Evolutionary conservation across 768 basidiomycete genomes (phyloP), one percentile per base, ranked within the genome.

Genomic region (Kwoniella sp.): DNA sequence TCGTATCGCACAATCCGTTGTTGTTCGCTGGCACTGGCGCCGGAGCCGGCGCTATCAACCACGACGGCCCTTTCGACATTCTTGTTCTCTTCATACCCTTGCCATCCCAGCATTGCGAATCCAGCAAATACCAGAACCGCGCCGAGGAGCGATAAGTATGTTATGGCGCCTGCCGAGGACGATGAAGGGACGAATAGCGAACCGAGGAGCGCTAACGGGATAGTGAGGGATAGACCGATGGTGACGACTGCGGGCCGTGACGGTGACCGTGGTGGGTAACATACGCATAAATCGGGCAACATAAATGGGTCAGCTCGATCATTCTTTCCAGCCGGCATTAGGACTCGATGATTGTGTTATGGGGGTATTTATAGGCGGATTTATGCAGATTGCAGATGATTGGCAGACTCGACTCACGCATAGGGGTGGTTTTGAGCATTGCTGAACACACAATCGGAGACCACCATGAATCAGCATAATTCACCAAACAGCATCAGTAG

Each of bases 371-470:
- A n/a, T n/a, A n/a, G n/a, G n/a, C n/a, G n/a, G n/a, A n/a, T n/a
- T n/a, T n/a, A n/a, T n/a, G n/a, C n/a, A n/a, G n/a, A n/a, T n/a
- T n/a, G n/a, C n/a, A n/a, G n/a, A n/a, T n/a, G n/a, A n/a, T n/a
- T n/a, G n/a, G n/a, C n/a, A n/a, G 33, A 33, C 33, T 3, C 13
- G 26, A 68, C 76, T 73, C 36, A 77, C 77, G 69, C 63, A 76
- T 64, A 0, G 94, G 94, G 1, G 93, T 93, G 7, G 95, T 99
- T 82, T 94, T 95, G 67, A 99, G 86, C 92, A 97, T 95, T 1
- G 93, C 90, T 21, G 91, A 91, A 47, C 17, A 66, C 44, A 73
- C 63, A 10, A n/a, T n/a, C n/a, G n/a, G n/a, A n/a, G n/a, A n/a
- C n/a, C n/a, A n/a, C n/a, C n/a, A n/a, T n/a, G n/a, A n/a, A n/a